Percentiles rank a stretch among this genome's conserved stretches.
Evolutionary conservation across 2,329 filamentous ascomycete species (phyloP).

Genomic region (Ophiocordyceps camponoti-leonardi): DNA sequence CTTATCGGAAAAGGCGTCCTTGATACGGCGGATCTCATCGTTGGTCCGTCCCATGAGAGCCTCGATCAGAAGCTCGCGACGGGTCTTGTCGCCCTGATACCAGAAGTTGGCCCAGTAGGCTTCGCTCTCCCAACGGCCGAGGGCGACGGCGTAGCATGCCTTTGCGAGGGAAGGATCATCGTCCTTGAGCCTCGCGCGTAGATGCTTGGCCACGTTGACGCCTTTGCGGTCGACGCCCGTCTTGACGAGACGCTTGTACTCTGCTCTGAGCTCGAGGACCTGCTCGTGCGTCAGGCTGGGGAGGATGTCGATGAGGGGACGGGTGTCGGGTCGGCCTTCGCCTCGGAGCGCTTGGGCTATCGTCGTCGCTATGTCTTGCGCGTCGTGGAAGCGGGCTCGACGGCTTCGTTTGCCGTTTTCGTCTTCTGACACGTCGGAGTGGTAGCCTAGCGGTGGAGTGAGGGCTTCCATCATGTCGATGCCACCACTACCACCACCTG

Average conservation of each 20-base stretch:
- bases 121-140: conserved; percentile 83
- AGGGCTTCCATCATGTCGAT: conserved; percentile 29
- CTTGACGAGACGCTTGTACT: conserved; percentile 85
- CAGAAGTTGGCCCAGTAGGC: conserved; percentile 98
- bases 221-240: conserved; percentile 55
- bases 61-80: conserved; percentile 83
- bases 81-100: conserved; percentile 76
- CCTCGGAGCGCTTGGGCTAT: conserved; percentile 61
- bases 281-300: conserved; percentile 76
- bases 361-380: conserved; percentile 57
- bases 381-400: conserved; percentile 68
- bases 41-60: conserved; percentile 81
- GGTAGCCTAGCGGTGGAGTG: conserved; percentile 22
- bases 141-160: conserved; percentile 73
- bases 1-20: conserved; percentile 77
- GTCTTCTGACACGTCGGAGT: conserved; percentile 24
- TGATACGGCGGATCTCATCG: conserved; percentile 73
- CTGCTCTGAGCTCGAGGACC: conserved; percentile 65
- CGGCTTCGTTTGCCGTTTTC: conserved; percentile 31
- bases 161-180: conserved; percentile 68
- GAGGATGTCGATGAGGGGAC: conserved; percentile 64
- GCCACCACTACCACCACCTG: conserved; percentile 34
- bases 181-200: conserved; percentile 59
- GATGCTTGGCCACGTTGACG: conserved; percentile 74
- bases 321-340: conserved; percentile 47